Percentiles rank a stretch among this genome's conserved stretches.
Conservation (phyloP, 2,329 filamentous ascomycete species). For the Xylaria sp. region DNA sequence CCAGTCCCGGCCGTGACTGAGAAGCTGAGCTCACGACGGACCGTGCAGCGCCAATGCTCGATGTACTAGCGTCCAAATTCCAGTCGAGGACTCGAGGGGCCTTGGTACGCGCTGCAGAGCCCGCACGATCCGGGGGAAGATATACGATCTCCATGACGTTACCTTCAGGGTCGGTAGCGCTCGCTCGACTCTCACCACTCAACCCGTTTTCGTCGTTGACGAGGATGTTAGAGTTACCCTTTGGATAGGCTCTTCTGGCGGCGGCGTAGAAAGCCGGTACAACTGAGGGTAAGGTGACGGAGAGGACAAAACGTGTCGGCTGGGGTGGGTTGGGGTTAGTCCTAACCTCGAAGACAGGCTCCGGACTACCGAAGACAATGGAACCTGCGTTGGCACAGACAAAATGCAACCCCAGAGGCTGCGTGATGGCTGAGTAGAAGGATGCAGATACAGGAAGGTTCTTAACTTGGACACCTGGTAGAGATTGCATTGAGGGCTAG, state of each 20-base stretch:
- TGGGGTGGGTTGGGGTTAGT: constrained; percentile 47
- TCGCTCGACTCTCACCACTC: constrained; percentile 51
- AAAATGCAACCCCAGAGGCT: constrained; percentile 78
- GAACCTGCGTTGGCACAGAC: constrained; percentile 52
- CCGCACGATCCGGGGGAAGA: constrained; percentile 43
- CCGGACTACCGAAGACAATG: constrained; percentile 51
- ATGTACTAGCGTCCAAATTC: constrained; percentile 52
- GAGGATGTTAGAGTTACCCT: constrained; percentile 35
- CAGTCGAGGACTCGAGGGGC: constrained; percentile 54
- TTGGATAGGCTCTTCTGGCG: constrained; percentile 66
- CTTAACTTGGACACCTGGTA: constrained; percentile 68
- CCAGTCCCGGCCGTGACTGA: constrained; percentile 33
- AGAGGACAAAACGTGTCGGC: constrained; percentile 65
- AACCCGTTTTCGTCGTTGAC: constrained; percentile 33
- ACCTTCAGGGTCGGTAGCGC: constrained; percentile 78
- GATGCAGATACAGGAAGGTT: constrained; percentile 80
- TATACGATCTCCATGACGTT: constrained; percentile 83
- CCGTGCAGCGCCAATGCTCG: constrained; percentile 34
- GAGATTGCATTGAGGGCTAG: constrained; percentile 41
- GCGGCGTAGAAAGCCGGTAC: constrained; percentile 75
- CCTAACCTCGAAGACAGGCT: constrained; percentile 54
- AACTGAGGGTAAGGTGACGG: constrained; percentile 67
- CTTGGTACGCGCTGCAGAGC: constrained; percentile 47
- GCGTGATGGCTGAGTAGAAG: constrained; percentile 80
- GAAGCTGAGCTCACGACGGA: constrained; percentile 32